A percentile compares a stretch with the other conserved stretches of the same genome.
phyloP scores from a whole-genome alignment of 2,329 filamentous ascomycete genomes.

The Simplicillium aogashimaense region DNA sequence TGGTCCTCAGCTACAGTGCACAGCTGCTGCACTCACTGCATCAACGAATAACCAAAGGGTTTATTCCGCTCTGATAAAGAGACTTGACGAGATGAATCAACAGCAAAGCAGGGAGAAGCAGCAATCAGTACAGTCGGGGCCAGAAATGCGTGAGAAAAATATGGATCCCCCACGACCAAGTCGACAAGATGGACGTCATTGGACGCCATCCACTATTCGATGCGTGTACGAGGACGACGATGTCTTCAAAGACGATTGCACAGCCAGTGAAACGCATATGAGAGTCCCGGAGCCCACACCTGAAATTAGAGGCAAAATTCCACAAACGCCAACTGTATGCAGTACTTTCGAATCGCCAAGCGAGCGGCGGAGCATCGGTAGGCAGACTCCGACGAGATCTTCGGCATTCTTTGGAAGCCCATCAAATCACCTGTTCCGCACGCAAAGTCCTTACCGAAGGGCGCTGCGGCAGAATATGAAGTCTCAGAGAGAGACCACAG shows the following conservation, averaged over 20 bases:
- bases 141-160: not conserved
- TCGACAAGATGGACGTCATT: constrained; percentile 4
- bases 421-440: constrained; percentile 39
- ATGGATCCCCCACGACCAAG: not conserved
- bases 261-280: not conserved
- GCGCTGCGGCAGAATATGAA: constrained; percentile 37
- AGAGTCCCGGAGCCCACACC: too few relatives aligned
- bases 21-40: constrained; percentile 5
- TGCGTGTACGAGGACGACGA: constrained; percentile 21
- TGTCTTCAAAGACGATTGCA: constrained; percentile 16
- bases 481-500: constrained; percentile 17
- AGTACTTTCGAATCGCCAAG: not conserved
- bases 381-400: constrained; percentile 14
- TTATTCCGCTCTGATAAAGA: constrained; percentile 55
- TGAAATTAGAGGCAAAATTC: too few relatives aligned
- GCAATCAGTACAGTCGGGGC: not conserved
- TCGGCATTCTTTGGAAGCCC: constrained; percentile 44
- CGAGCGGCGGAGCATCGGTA: constrained; percentile 5
- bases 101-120: constrained; percentile 2
- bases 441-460: constrained; percentile 44
- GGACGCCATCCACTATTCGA: constrained; percentile 20
- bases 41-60: constrained; percentile 46
- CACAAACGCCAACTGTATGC: too few relatives aligned
- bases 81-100: constrained; percentile 30
- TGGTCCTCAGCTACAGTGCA: not conserved